A percentile compares a stretch with the other conserved stretches of the same genome.
Conservation (phyloP, 805 yeast species). For the Yarrowia sp. region DNA sequence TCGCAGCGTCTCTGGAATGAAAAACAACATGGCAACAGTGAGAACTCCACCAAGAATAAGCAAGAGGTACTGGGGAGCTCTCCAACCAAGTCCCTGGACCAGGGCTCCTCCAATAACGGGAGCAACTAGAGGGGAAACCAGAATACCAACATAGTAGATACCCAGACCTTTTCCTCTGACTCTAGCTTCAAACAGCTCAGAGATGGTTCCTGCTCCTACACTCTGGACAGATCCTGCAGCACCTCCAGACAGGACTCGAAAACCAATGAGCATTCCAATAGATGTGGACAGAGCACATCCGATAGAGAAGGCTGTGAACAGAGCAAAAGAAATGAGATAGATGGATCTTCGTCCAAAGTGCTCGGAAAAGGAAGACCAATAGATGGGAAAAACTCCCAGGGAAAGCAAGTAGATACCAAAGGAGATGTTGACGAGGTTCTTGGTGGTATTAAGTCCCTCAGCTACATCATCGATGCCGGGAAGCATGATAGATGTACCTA, state of each 20-base stretch:
- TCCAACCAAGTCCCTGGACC: slow-evolving; percentile 73
- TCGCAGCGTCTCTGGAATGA: slow-evolving; percentile 78
- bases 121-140: slow-evolving; percentile 73
- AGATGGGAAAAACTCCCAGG: slow-evolving; percentile 74
- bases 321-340: slow-evolving; percentile 61
- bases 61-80: slow-evolving; percentile 84
- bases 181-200: slow-evolving; percentile 64
- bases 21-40: slow-evolving; percentile 48
- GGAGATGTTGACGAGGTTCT: slow-evolving; percentile 64
- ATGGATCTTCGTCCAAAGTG: slow-evolving; percentile 69
- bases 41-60: slow-evolving; percentile 61
- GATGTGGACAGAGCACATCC: slow-evolving; percentile 67
- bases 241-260: slow-evolving; percentile 73
- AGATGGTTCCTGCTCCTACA: slow-evolving; percentile 85
- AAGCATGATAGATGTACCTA: slow-evolving; percentile 80
- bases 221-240: slow-evolving; percentile 82
- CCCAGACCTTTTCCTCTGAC: slow-evolving; percentile 81
- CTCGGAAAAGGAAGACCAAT: slow-evolving; percentile 87
- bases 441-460: slow-evolving; percentile 52
- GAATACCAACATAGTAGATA: slow-evolving; percentile 72
- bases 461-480: slow-evolving; percentile 70
- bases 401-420: slow-evolving; percentile 75
- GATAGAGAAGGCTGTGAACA: slow-evolving; percentile 63
- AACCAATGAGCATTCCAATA: slow-evolving; percentile 59
- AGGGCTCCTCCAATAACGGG: slow-evolving; percentile 81